Conservation (phyloP, 345 rosid genomes). For the Dipteronia dyeriana region DNA sequence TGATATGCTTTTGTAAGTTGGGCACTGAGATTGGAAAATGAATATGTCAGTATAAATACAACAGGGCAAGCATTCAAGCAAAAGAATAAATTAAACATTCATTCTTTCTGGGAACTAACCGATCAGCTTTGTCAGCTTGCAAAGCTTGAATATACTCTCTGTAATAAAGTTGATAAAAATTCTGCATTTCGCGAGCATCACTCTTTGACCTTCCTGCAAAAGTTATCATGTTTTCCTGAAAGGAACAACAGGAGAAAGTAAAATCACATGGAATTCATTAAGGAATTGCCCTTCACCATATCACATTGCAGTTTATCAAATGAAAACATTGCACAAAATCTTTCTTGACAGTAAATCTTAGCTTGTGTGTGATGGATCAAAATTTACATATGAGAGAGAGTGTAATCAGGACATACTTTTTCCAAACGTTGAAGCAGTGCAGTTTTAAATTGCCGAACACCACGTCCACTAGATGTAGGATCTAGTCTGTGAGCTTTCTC, state of each 20-base stretch:
- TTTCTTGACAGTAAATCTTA: no score
- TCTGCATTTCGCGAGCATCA: slow-evolving; percentile 95
- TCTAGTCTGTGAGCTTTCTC: slow-evolving; percentile 83
- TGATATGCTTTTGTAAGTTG: slow-evolving; percentile 80
- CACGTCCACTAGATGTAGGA: slow-evolving; percentile 81
- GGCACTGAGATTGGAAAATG: slow-evolving; percentile 44
- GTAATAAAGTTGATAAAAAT: slow-evolving; percentile 80
- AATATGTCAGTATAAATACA: slow-evolving; percentile 10
- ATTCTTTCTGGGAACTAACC: slow-evolving; percentile 34
- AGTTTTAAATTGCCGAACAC: slow-evolving; percentile 84
- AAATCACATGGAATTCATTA: not conserved
- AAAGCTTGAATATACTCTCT: slow-evolving; percentile 83
- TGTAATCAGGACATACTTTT: slow-evolving; percentile 40
- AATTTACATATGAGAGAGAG: not conserved
- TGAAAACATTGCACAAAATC: not conserved
- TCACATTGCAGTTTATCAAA: not conserved
- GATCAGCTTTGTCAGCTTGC: slow-evolving; percentile 88
- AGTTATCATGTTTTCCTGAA: slow-evolving; percentile 87
- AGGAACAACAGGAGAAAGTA: not conserved
- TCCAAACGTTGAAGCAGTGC: slow-evolving; percentile 79
- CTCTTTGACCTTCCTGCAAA: slow-evolving; percentile 79
- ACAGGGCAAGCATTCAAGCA: not conserved
- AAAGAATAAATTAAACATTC: not conserved
- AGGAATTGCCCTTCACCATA: not conserved
- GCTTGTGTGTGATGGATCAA: not conserved